These are phyloP conservation scores for Zoysia pacifica DNA, from an alignment of 176 grass and related monocot genomes.

Conservation along the genomic window DNA sequence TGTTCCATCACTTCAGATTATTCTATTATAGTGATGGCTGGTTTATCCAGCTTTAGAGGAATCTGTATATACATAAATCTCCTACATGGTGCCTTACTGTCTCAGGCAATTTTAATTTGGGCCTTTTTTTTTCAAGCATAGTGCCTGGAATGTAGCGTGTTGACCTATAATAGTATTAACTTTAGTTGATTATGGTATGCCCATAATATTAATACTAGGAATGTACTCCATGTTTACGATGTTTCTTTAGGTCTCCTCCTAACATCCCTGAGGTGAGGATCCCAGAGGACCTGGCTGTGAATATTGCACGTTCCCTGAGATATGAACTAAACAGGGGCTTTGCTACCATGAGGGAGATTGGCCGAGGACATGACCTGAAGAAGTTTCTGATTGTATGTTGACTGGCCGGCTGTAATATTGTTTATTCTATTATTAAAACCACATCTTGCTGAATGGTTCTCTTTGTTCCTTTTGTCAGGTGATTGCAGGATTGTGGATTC, in stretches of 20 bases:
- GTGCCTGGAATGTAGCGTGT: background rate
- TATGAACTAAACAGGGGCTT: constrained; percentile 82
- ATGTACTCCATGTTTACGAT: background rate
- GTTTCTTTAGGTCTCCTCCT: constrained; percentile 53
- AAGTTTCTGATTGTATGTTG: constrained; percentile 81
- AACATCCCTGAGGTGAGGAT: constrained; percentile 90
- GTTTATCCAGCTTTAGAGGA: background rate
- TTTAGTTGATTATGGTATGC: constrained; percentile 6
- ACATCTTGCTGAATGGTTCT: background rate
- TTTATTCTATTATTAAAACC: background rate
- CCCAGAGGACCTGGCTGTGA: constrained; percentile 70
- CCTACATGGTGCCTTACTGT: background rate
- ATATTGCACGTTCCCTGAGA: constrained; percentile 68
- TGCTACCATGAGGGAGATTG: constrained; percentile 70
- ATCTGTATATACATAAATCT: background rate
- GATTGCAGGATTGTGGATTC: constrained; percentile 69
- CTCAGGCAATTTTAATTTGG: background rate
- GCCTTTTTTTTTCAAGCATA: background rate
- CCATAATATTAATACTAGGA: background rate
- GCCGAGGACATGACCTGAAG: constrained; percentile 76
- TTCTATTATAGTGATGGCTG: background rate
- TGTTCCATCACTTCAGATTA: background rate
- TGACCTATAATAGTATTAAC: background rate
- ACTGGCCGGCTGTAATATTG: background rate
- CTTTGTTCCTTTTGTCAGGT: constrained; percentile 52